A percentile compares a stretch with the other conserved stretches of the same genome.
Conservation (phyloP, 495 filamentous ascomycete species). For the Rusavskia elegans region DNA sequence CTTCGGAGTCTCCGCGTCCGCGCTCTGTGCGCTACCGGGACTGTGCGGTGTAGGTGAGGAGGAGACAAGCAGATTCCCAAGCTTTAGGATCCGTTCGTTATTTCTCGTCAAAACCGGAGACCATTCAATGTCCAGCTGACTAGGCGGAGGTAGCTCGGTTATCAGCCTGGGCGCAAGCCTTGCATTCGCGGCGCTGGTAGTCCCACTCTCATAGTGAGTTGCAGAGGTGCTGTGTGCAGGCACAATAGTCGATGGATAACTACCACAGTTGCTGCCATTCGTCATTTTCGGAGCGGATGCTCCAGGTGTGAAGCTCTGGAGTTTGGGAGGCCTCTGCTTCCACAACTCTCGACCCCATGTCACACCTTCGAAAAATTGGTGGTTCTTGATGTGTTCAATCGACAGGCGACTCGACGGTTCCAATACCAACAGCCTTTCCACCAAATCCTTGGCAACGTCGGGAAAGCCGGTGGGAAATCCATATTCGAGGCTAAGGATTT, state of each 20-base stretch:
- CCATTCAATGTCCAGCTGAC: slow-evolving; percentile 97
- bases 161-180: slow-evolving; percentile 66
- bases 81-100: slow-evolving; percentile 88
- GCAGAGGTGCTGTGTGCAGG: slow-evolving; percentile 29
- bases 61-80: slow-evolving; percentile 76
- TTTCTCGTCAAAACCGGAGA: slow-evolving; percentile 80
- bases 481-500: slow-evolving; percentile 88
- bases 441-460: slow-evolving; percentile 70
- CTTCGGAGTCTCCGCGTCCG: slow-evolving; percentile 48
- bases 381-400: slow-evolving; percentile 93
- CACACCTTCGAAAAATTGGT: slow-evolving; percentile 91
- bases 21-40: slow-evolving; percentile 42
- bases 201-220: slow-evolving; percentile 20
- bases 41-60: slow-evolving; percentile 54
- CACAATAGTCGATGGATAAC: slow-evolving; percentile 24
- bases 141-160: slow-evolving; percentile 89
- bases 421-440: slow-evolving; percentile 81
- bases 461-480: slow-evolving; percentile 89
- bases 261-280: slow-evolving; percentile 20
- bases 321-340: slow-evolving; percentile 76
- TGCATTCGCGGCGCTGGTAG: slow-evolving; percentile 30
- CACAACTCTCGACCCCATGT: slow-evolving; percentile 73
- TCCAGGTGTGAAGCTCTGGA: slow-evolving; percentile 76
- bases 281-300: slow-evolving; percentile 70
- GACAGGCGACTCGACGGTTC: slow-evolving; percentile 78